A percentile compares a stretch with the other conserved stretches of the same genome.
Conservation (phyloP, 495 filamentous ascomycete species). For the Cenococcum geophilum region DNA sequence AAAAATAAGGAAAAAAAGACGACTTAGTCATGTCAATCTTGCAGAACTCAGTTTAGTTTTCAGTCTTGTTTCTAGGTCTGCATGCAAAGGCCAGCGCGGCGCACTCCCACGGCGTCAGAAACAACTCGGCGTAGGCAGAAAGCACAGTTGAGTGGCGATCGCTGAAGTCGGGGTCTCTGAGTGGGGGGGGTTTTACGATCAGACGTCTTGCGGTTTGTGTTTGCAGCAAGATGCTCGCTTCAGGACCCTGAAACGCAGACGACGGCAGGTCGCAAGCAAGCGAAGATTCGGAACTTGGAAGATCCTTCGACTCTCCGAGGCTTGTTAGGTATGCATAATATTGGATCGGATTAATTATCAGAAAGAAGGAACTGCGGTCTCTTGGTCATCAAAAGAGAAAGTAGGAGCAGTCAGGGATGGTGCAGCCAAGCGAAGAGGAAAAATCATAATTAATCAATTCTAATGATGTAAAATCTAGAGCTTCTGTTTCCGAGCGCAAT, state of each 20-base stretch:
- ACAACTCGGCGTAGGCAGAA: neutral
- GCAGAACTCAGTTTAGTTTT: neutral
- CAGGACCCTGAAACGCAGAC: conserved; percentile 24
- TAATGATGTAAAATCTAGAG: neutral
- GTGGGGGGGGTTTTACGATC: conserved; percentile 21
- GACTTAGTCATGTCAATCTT: neutral
- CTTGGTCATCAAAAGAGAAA: neutral
- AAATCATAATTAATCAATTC: neutral
- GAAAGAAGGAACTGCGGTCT: neutral
- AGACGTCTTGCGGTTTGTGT: conserved; percentile 26
- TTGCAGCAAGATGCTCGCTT: conserved; percentile 25
- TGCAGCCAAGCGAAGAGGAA: neutral
- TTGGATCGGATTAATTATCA: neutral
- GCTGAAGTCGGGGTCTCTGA: conserved; percentile 4
- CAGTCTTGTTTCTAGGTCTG: neutral
- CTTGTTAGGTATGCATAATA: conserved; percentile 7
- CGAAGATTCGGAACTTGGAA: conserved; percentile 4
- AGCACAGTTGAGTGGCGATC: neutral
- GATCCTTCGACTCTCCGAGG: neutral
- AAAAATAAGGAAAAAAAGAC: neutral
- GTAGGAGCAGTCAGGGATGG: neutral
- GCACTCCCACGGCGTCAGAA: neutral
- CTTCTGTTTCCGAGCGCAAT: neutral
- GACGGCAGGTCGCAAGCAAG: neutral
- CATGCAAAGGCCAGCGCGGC: neutral